These are phyloP conservation scores for Caryopteris hybrid DNA, from an alignment of 305 asterid genomes.

Conservation along the genomic window DNA sequence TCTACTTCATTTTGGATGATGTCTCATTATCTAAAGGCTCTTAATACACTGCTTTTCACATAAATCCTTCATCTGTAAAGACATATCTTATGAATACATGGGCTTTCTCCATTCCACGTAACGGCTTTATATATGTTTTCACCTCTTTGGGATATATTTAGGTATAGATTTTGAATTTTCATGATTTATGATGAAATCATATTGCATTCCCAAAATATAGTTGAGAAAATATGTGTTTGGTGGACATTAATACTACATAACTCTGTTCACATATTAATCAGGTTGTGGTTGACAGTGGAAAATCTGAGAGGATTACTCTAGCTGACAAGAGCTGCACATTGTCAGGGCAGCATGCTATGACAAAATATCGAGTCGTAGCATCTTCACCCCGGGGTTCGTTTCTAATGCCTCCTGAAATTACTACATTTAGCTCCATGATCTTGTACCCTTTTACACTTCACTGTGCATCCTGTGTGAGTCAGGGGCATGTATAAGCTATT, in stretches of 20 bases:
- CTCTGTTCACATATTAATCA: constrained; percentile 19
- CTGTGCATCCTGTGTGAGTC: constrained; percentile 6
- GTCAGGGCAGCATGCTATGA: constrained; percentile 70
- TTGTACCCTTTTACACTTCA: not conserved
- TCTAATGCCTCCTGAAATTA: constrained; percentile 18
- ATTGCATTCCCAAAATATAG: not conserved
- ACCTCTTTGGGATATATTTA: not conserved
- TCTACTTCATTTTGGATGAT: not conserved
- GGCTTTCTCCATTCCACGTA: not conserved
- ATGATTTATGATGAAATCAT: not conserved
- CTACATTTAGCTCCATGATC: not conserved
- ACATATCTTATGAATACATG: not conserved
- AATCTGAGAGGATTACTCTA: constrained; percentile 76
- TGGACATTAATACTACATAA: not conserved
- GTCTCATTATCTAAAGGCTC: not conserved
- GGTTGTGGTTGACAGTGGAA: constrained; percentile 77
- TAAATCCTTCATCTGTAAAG: not conserved
- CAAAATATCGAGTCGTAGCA: constrained; percentile 71
- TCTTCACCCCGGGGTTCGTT: constrained; percentile 56
- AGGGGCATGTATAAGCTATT: not conserved
- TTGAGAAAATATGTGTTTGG: not conserved
- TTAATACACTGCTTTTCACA: not conserved
- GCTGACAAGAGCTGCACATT: constrained; percentile 41
- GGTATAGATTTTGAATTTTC: not conserved
- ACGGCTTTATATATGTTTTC: not conserved